These are phyloP conservation scores for Acanthamoeba castellanii DNA, from an alignment of 208 protist species.

Conservation along the genomic window DNA sequence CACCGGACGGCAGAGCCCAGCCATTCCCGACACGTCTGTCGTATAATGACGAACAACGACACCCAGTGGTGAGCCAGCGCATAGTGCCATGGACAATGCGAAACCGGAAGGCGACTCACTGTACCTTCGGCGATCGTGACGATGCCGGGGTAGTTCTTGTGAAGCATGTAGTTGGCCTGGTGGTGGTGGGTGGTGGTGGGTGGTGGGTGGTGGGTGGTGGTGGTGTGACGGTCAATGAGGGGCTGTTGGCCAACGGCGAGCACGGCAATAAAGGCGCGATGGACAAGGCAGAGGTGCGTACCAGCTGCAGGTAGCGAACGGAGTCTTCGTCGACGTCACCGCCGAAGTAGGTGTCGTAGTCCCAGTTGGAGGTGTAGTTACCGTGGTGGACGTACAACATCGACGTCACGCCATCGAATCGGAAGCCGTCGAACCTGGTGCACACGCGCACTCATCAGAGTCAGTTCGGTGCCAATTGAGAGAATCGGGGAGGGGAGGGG, in stretches of 20 bases:
- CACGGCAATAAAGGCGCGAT: too few species aligned
- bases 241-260: too few species aligned
- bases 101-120: not conserved
- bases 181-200: not conserved
- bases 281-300: not conserved
- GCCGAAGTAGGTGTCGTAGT: constrained; percentile 92
- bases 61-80: not conserved
- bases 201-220: not conserved
- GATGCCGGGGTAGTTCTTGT: constrained; percentile 76
- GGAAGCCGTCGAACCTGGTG: constrained; percentile 93
- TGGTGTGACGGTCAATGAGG: not conserved
- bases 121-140: constrained; percentile 90
- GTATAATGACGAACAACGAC: constrained; percentile 79
- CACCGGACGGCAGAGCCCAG: constrained; percentile 90
- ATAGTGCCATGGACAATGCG: not conserved
- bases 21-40: constrained; percentile 89
- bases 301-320: constrained; percentile 90
- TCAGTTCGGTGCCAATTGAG: not conserved
- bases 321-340: constrained; percentile 88
- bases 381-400: constrained; percentile 94
- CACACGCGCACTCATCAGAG: not conserved
- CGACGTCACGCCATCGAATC: constrained; percentile 95
- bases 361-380: constrained; percentile 79
- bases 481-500: not conserved
- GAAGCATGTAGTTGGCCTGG: constrained; percentile 84